Conservation (phyloP, 1,284 basidiomycete genomes). For the Dichomitus squalens region DNA sequence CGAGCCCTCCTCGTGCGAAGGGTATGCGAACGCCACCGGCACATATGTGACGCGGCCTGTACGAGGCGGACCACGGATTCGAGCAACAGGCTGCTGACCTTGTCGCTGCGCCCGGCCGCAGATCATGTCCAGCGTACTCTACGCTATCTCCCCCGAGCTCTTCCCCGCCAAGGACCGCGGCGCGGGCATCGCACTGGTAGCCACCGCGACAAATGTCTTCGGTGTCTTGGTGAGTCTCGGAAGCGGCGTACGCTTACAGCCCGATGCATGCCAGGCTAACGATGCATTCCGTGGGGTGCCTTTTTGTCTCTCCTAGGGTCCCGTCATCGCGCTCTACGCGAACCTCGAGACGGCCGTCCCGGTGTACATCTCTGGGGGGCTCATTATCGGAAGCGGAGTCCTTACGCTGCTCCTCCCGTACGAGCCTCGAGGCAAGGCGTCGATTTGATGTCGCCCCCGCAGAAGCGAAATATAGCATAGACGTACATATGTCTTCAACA, state of each 20-base stretch:
- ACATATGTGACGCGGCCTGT: neutral
- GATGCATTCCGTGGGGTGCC: too few species aligned
- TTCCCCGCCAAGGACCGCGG: constrained; percentile 76
- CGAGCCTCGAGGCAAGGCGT: constrained; percentile 73
- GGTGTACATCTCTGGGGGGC: constrained; percentile 74
- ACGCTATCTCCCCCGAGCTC: constrained; percentile 69
- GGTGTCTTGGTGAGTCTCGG: constrained; percentile 72
- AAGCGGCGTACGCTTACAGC: too few species aligned
- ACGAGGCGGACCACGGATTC: neutral
- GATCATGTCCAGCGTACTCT: constrained; percentile 79
- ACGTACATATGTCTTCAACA: neutral
- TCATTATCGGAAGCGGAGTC: constrained; percentile 67
- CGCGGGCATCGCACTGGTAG: constrained; percentile 61
- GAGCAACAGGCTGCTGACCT: neutral
- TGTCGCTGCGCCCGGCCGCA: constrained; percentile 22
- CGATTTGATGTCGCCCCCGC: constrained; percentile 32
- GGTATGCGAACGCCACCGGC: neutral
- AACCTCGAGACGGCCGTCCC: constrained; percentile 68
- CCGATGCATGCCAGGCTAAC: too few species aligned
- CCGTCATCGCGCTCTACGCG: constrained; percentile 73
- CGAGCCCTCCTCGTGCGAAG: too few species aligned
- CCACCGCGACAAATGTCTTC: constrained; percentile 59
- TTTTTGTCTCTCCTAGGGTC: constrained; percentile 54
- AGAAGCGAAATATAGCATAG: neutral
- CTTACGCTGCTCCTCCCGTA: constrained; percentile 76